Evolutionary conservation across 169 alveolate species (phyloP).

Genomic region (Cryptosporidium bovis): DNA sequence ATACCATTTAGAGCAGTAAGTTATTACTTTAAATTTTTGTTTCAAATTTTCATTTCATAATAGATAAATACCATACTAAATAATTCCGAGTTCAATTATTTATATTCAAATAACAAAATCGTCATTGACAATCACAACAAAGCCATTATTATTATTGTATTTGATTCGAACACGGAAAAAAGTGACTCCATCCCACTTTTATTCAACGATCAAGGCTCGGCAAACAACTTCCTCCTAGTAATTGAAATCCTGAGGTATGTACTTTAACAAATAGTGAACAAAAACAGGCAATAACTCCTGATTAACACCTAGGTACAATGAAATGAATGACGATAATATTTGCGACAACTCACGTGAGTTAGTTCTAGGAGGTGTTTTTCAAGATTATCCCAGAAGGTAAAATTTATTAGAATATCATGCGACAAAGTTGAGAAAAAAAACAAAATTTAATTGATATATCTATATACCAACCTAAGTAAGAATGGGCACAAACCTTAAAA

Average conservation of each 20-base stretch:
- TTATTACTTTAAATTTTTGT: background rate
- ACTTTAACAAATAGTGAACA: too few species aligned
- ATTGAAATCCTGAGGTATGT: constrained; percentile 58
- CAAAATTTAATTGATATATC: background rate
- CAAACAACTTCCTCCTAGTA: constrained; percentile 42
- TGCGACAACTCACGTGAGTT: constrained; percentile 27
- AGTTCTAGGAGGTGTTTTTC: background rate
- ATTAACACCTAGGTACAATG: constrained; percentile 25
- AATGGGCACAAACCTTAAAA: background rate
- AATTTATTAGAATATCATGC: background rate
- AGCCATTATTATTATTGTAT: constrained; percentile 41
- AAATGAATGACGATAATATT: constrained; percentile 37
- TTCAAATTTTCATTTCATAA: background rate
- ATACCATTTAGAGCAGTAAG: constrained; percentile 74
- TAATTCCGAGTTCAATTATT: constrained; percentile 44
- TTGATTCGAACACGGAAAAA: constrained; percentile 65
- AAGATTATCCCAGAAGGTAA: background rate
- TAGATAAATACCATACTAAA: constrained; percentile 58
- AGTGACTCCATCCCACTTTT: constrained; percentile 33
- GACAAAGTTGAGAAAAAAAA: background rate
- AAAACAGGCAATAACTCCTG: too few species aligned
- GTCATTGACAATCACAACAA: constrained; percentile 9
- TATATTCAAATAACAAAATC: constrained; percentile 29
- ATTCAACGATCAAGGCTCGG: constrained; percentile 58
- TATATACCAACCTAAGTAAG: background rate